Evolutionary conservation across 352 stramenopile species (phyloP), one percentile per base, ranked within the genome.

Genomic region (Phytophthora palmivora): DNA sequence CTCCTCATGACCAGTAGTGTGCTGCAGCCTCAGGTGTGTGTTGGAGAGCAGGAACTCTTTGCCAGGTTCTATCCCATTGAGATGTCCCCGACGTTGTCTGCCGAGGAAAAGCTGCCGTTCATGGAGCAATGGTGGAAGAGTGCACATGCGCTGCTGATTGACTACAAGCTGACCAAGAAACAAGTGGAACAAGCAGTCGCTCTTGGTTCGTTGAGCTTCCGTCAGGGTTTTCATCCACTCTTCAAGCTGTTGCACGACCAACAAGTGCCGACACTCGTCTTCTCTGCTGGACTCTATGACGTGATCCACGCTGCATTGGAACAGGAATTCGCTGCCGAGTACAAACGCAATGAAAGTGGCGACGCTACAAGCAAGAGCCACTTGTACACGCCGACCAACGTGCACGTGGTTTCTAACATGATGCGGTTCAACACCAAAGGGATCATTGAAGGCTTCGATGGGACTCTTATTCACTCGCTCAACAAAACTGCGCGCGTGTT

Each of bases 401-500:
- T 92, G 21, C 83, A 89, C 49, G 79, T 92, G 14, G n/a, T n/a
- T n/a, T n/a, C n/a, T n/a, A n/a, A n/a, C n/a, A n/a, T n/a, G n/a
- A n/a, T n/a, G n/a, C n/a, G 70, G 10, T 91, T 91, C 46, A 65
- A 87, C 42, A 63, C 65, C 11, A 24, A 69, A 0, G 82, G 78
- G 3, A 34, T 63, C 0, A 70, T 88, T 48, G 54, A 80, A 43
- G 76, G 68, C 41, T 90, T 93, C 57, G 52, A 90, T 11, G 82
- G 80, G 16, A 74, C 65, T 50, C 26, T 89, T 12, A 93, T 93
- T 56, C 81, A 93, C 56, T 87, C 77, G 43, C 72, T 89, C 22
- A 93, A 91, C 76, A 93, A 93, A 63, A 93, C 87, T 46, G 78
- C 82, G 12, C 74, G 67, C n/a, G 80, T 93, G 36, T 19, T 91